Base-by-base conservation (phyloP, 352 stramenopile species). In the Phytophthora uliginosa region DNA sequence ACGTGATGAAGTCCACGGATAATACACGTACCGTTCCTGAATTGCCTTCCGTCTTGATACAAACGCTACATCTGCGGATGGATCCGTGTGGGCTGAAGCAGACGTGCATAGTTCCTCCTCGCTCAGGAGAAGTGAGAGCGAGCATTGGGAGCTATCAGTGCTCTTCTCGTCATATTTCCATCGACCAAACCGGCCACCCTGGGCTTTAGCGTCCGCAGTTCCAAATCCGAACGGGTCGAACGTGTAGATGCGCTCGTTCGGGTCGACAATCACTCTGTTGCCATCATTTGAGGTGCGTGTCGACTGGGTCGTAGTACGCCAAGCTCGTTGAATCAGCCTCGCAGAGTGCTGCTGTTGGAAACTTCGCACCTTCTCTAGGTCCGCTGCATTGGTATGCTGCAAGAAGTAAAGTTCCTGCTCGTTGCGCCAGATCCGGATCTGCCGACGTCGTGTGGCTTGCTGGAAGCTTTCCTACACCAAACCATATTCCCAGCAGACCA, bases 321-420 rank as follows among this genome's bases (percentile, higher is more conserved):
- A 94, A 55, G 60, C 57, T 33, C 77, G 69, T 56, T 92, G 84
- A 55, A 92, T 89, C 31, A 69, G 3, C 12, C 70, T 64, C 0
- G 85, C 84, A 3, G 73, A 72, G 4, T 81, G 71, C 4, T 77
- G 66, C 48, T 77, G 71, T 73, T 88, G 85, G 28, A 93, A 86
- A 34, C 13, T 54, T 26, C 74, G 76, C 31, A 94, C 72, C 24
- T 47, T 58, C 31, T 90, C 79, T 9, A 90, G 70, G 40, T 87
- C 71, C 22, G 77, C 72, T 33, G 83, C 68, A 9, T 77, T 88
- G 26, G 82, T 92, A 52, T 83, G 73, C 42, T 88, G 79, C 58
- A 95, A 75, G 51, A 93, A 93, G 31, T 86, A 82, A 15, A 93
- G 78, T 26, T 91, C 77, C 47, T 92, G 83, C 62, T 92, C 83